These are phyloP conservation scores for Amylocarpus encephaloides DNA, from an alignment of 2,329 filamentous ascomycete genomes.

Conservation along the genomic window DNA sequence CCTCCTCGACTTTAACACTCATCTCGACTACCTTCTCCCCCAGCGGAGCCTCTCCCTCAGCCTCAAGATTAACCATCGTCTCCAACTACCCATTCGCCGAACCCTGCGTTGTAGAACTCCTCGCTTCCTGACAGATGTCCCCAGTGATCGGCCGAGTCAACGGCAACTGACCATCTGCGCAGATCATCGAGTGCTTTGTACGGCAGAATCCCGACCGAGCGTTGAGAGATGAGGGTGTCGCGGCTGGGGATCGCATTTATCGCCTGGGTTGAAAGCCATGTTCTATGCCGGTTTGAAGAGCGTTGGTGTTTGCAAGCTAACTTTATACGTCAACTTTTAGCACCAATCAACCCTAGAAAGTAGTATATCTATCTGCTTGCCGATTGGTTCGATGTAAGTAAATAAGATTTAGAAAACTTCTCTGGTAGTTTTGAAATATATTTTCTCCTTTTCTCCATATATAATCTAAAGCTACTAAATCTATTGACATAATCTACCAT, in stretches of 20 bases:
- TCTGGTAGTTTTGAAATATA: too few relatives aligned
- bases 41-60: neutral
- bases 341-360: too few relatives aligned
- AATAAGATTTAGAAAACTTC: too few relatives aligned
- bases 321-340: too few relatives aligned
- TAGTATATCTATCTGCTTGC: too few relatives aligned
- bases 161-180: neutral
- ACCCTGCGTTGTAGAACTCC: neutral
- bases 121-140: neutral
- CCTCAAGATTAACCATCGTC: conserved; percentile 3
- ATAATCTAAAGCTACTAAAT: too few relatives aligned
- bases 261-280: neutral
- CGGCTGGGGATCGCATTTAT: neutral
- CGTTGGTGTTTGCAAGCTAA: too few relatives aligned
- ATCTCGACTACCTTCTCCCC: too few relatives aligned
- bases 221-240: neutral
- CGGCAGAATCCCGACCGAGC: neutral
- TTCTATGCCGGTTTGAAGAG: neutral
- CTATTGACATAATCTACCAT: too few relatives aligned
- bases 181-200: neutral
- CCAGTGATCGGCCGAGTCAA: neutral
- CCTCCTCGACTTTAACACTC: too few relatives aligned
- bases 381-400: too few relatives aligned
- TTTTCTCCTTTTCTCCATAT: too few relatives aligned
- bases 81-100: neutral